phyloP scores from a whole-genome alignment of 306 rosid species.

The Vachellia collinsii region DNA sequence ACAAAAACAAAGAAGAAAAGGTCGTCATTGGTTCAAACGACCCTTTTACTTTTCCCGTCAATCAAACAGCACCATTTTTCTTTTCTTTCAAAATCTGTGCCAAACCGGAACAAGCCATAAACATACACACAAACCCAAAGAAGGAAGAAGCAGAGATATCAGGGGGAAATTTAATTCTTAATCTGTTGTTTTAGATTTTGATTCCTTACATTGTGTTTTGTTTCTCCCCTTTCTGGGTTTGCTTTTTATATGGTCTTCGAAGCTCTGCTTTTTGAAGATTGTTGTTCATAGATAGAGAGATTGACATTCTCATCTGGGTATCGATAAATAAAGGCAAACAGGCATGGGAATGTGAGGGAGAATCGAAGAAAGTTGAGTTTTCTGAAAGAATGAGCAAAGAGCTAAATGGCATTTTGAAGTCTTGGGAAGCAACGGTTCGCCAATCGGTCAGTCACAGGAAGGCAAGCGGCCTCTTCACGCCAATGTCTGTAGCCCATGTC shows the following conservation, averaged over 20 bases:
- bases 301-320: conserved; percentile 36
- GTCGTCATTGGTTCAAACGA: conserved; percentile 45
- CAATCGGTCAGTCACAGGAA: conserved; percentile 69
- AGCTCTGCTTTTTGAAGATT: conserved; percentile 18
- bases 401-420: conserved; percentile 55
- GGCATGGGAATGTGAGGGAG: conserved; percentile 20
- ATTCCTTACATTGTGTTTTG: conserved; percentile 22
- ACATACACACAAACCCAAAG: conserved; percentile 24
- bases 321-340: conserved; percentile 51
- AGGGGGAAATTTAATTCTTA: conserved; percentile 22
- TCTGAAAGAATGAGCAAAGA: conserved; percentile 78
- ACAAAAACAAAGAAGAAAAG: conserved; percentile 40
- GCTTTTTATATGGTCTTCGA: conserved; percentile 32
- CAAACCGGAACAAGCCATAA: conserved; percentile 27
- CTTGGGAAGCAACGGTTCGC: conserved; percentile 69
- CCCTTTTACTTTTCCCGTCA: conserved; percentile 60
- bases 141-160: conserved; percentile 28
- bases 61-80: conserved; percentile 39
- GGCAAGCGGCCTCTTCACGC: conserved; percentile 58
- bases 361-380: conserved; percentile 34
- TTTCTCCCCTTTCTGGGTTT: conserved; percentile 41
- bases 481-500: conserved; percentile 87
- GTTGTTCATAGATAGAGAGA: conserved; percentile 6
- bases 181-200: conserved; percentile 22
- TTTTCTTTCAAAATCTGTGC: conserved; percentile 45